Evolutionary conservation across 192 early-diverging fungal genomes (phyloP).

Genomic region (Lobosporangium transversale): DNA sequence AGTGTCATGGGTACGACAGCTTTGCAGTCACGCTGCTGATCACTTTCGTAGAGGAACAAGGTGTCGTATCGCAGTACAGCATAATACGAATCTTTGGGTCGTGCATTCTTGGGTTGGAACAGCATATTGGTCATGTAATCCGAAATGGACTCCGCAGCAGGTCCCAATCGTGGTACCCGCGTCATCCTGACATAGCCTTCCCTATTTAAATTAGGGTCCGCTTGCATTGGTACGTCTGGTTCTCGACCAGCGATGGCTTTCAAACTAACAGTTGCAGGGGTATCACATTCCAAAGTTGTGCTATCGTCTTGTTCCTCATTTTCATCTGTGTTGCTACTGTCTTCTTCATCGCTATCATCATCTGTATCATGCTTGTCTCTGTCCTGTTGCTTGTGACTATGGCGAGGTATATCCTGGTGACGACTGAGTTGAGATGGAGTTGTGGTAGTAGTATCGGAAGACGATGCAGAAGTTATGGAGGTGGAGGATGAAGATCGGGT

Average conservation of each 20-base stretch:
- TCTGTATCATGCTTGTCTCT: not conserved
- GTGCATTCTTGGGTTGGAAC: conserved; percentile 50
- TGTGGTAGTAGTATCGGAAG: not conserved
- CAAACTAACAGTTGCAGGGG: not conserved
- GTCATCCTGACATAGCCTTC: conserved; percentile 52
- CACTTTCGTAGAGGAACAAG: conserved; percentile 82
- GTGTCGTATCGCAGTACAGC: conserved; percentile 80
- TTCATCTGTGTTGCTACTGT: not conserved
- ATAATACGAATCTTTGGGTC: conserved; percentile 67
- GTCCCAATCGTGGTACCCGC: conserved; percentile 40
- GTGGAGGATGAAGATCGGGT: conserved; percentile 18
- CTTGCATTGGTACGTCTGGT: conserved; percentile 42
- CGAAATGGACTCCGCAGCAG: conserved; percentile 45
- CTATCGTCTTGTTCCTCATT: conserved; percentile 9
- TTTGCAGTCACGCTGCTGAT: conserved; percentile 76
- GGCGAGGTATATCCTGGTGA: not conserved
- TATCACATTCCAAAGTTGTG: conserved; percentile 3
- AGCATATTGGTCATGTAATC: conserved; percentile 50
- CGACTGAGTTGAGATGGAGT: not conserved
- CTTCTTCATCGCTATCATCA: conserved; percentile 3
- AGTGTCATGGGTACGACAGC: conserved; percentile 74
- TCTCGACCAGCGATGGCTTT: conserved; percentile 5
- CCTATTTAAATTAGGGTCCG: conserved; percentile 45
- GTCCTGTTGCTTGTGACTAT: not conserved
- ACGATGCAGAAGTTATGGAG: not conserved